Conservation (phyloP, 2,329 filamentous ascomycete genomes). For the Trichophyton benhamiae region DNA sequence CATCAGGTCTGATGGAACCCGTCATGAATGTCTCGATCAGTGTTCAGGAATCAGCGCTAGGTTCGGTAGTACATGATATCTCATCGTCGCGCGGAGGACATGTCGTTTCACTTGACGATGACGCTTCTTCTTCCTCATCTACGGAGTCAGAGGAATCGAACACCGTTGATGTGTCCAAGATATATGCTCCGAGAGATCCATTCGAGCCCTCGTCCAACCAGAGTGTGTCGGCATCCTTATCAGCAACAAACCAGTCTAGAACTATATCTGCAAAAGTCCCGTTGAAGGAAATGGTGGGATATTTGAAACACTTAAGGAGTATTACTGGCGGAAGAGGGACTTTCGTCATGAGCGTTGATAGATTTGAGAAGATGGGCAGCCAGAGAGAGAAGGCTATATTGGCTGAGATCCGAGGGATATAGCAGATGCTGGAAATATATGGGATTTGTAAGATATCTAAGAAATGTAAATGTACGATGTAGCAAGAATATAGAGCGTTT, state of each 20-base stretch:
- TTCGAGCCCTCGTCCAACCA: constrained; percentile 40
- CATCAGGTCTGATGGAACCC: constrained; percentile 69
- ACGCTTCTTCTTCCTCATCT: constrained; percentile 23
- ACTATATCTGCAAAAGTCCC: constrained; percentile 78
- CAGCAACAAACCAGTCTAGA: constrained; percentile 34
- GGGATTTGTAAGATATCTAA: background rate
- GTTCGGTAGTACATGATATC: constrained; percentile 71
- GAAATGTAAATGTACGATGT: constrained; percentile 5
- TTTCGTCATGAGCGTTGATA: constrained; percentile 62
- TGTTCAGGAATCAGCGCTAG: constrained; percentile 70
- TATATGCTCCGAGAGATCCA: constrained; percentile 82
- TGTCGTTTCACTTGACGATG: constrained; percentile 55
- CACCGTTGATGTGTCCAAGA: constrained; percentile 55
- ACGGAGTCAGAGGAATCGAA: constrained; percentile 24
- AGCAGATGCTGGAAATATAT: background rate
- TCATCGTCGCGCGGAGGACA: constrained; percentile 61
- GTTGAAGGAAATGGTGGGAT: constrained; percentile 92
- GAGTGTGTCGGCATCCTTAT: background rate
- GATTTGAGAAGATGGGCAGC: constrained; percentile 54
- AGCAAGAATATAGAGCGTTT: background rate
- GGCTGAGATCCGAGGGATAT: constrained; percentile 31
- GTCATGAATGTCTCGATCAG: constrained; percentile 84
- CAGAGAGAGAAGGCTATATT: constrained; percentile 48
- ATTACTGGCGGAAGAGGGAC: constrained; percentile 75
- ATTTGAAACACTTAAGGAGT: constrained; percentile 75